Percentiles rank a stretch among this genome's conserved stretches.
These are phyloP conservation scores for Quercus cerris DNA, from an alignment of 306 rosid genomes.

Conservation along the genomic window DNA sequence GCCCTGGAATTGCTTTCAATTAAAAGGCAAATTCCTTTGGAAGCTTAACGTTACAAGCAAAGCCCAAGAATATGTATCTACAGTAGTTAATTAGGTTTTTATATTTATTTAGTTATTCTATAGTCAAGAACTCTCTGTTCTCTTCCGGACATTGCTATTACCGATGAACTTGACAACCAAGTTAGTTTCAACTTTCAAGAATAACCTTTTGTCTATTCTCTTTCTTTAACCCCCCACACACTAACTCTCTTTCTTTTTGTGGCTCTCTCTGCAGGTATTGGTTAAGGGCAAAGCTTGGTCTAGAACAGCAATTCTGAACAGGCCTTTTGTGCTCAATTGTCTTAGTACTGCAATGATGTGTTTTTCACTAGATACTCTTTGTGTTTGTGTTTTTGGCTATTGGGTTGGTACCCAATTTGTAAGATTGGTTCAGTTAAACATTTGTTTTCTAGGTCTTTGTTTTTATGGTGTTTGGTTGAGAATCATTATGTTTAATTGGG, in stretches of 20 bases:
- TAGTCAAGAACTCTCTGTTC: conserved; percentile 28
- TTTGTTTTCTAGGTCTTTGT: too few species aligned
- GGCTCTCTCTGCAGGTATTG: conserved; percentile 30
- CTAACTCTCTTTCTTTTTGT: not conserved
- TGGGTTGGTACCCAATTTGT: not conserved
- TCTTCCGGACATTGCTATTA: conserved; percentile 13
- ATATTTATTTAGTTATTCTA: too few species aligned
- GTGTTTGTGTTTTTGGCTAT: not conserved
- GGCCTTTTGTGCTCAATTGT: conserved; percentile 61
- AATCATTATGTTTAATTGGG: not conserved
- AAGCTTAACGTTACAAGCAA: too few species aligned
- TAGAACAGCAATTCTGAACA: conserved; percentile 59
- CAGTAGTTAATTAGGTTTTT: too few species aligned
- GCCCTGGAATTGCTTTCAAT: too few species aligned
- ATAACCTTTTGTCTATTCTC: not conserved
- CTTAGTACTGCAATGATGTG: conserved; percentile 42
- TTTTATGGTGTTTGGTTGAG: not conserved
- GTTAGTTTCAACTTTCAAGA: conserved; percentile 11
- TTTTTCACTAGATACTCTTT: not conserved
- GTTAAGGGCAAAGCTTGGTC: conserved; percentile 56
- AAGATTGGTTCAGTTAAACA: too few species aligned
- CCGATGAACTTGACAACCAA: conserved; percentile 36
- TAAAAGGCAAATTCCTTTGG: too few species aligned
- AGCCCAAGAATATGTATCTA: too few species aligned
- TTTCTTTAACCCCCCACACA: not conserved